Evolutionary conservation across 225 moss, liverwort and hornwort species (phyloP), one percentile per base, ranked within the genome.

Genomic region (Physcomitrellopsis africana): DNA sequence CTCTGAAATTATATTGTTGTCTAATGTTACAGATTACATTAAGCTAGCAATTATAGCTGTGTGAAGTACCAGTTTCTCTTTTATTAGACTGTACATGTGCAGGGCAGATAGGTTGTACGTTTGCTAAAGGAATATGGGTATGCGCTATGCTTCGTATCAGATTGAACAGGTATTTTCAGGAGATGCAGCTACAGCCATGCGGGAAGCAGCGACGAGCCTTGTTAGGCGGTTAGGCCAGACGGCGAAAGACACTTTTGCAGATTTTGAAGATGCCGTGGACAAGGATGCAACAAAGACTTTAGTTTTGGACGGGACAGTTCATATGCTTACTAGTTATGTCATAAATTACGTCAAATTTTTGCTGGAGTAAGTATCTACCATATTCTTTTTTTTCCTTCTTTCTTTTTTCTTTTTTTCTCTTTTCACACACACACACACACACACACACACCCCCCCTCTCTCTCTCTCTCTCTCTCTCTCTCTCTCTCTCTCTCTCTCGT

Each of bases 231-330:
- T 94, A 72, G 92, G 92, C 7, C 85, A 87, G 69, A 90, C 90
- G 17, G 94, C 94, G 0, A 87, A 80, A 72, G 94, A 90, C 26
- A 94, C 94, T 7, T 89, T 94, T 65, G 92, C 90, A 22, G 94
- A 94, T 69, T 94, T 94, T 75, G 92, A 94, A 69, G 94, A 94
- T 20, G 94, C 94, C 16, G 94, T 94, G n/a, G 92, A 94, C 73
- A 94, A 92, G 69, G 94, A 92, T 76, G 85, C 89, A 67, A 94
- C 92, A 9, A 94, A 92, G 81, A 82, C 89, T 10, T 81, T 86
- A 23, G 89, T 94, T 69, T 76, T 80, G 32, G 94, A 94, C 79
- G 94, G 94, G 68, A 94, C 92, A 16, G 94, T 94, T 59, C 94
- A 94, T 57, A 92, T 89, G 60, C 87, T 94, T 37, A 94, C 94